Percentiles rank a stretch among this genome's conserved stretches.
Evolutionary conservation across 768 basidiomycete species (phyloP).

Genomic region (Lentinula lateritia): DNA sequence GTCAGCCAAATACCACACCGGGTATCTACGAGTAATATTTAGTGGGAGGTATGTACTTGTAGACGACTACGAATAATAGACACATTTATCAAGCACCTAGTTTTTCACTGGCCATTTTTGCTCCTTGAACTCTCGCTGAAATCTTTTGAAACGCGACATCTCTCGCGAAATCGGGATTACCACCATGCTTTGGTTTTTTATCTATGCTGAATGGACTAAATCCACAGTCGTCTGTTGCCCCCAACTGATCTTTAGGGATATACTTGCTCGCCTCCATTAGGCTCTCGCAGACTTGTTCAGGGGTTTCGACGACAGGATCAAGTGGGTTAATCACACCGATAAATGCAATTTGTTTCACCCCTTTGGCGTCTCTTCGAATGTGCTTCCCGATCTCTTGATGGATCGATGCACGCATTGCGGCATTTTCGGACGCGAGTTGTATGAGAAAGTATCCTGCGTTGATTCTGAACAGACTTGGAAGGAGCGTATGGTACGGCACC

Average conservation of each 20-base stretch:
- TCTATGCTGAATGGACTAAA: conserved; percentile 6
- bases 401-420: neutral
- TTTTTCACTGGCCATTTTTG: conserved; percentile 3
- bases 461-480: neutral
- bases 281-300: neutral
- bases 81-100: neutral
- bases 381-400: conserved; percentile 6
- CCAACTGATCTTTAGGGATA: conserved; percentile 2
- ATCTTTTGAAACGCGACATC: conserved; percentile 6
- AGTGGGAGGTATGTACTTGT: no score
- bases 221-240: conserved; percentile 6
- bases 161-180: conserved; percentile 6
- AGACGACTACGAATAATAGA: neutral
- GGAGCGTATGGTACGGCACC: conserved; percentile 3
- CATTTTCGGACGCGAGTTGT: neutral
- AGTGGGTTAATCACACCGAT: conserved; percentile 3
- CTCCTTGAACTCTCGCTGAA: conserved; percentile 2
- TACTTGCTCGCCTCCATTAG: conserved; percentile 4
- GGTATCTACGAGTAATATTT: no score
- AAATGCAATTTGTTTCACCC: conserved; percentile 5
- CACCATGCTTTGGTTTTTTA: conserved; percentile 1
- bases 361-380: conserved; percentile 4
- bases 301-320: neutral
- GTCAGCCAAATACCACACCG: neutral
- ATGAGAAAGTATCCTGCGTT: conserved; percentile 8